Evolutionary conservation across 768 basidiomycete genomes (phyloP).

Genomic region (Mycena galopus): DNA sequence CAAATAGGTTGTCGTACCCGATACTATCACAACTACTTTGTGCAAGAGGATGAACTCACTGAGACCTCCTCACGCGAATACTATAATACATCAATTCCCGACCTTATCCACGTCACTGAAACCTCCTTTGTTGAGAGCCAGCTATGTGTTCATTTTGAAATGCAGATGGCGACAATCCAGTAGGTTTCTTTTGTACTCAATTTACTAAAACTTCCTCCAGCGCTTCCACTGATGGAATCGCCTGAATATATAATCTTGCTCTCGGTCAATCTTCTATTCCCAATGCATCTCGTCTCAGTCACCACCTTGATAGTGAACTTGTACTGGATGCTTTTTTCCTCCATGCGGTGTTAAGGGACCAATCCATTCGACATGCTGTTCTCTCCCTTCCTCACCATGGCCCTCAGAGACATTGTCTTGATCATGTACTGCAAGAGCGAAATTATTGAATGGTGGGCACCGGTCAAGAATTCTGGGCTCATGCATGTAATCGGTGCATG

Average conservation of each 20-base stretch:
- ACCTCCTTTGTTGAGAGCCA: not conserved
- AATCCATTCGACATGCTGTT: not conserved
- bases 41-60: not conserved
- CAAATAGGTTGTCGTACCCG: not conserved
- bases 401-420: not conserved
- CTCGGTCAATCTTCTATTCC: not conserved
- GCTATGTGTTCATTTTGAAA: slow-evolving; percentile 2
- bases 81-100: not conserved
- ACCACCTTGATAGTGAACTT: not conserved
- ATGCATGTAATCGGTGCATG: slow-evolving; percentile 18
- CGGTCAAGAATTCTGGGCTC: slow-evolving; percentile 18
- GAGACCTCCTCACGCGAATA: not conserved
- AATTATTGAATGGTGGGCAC: no score
- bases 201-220: not conserved
- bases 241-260: not conserved
- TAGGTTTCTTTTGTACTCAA: not conserved
- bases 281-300: not conserved
- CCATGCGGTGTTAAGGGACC: not conserved
- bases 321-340: slow-evolving; percentile 1
- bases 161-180: slow-evolving; percentile 11
- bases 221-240: not conserved
- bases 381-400: not conserved
- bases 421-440: not conserved
- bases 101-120: not conserved
- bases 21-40: slow-evolving; percentile 6